Evolutionary conservation across 192 early-diverging fungal species (phyloP).

Genomic region (Rhizophagus sp.): DNA sequence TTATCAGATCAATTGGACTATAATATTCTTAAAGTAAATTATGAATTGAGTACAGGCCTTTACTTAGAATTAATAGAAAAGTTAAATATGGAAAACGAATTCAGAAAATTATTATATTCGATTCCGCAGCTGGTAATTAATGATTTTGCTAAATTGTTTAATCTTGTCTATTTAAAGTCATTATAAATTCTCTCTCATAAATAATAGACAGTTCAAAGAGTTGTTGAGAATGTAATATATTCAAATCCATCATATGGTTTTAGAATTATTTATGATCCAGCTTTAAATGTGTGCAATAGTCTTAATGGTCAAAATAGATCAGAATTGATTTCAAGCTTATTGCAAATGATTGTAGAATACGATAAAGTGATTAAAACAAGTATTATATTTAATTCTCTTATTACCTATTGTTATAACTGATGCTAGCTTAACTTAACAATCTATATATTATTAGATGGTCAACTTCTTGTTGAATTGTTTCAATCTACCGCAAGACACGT

Average conservation of each 20-base stretch:
- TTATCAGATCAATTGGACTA: not conserved
- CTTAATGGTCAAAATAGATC: not conserved
- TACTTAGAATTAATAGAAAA: not conserved
- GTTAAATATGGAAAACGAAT: not conserved
- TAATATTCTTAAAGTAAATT: not conserved
- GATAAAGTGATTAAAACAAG: not conserved
- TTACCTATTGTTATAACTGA: too few relatives aligned
- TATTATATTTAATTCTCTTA: not conserved
- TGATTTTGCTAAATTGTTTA: not conserved
- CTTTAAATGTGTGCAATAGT: not conserved
- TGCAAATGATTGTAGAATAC: not conserved
- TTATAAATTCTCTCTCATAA: not conserved
- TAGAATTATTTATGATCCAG: conserved; percentile 6
- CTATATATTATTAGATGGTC: not conserved
- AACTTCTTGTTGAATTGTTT: not conserved
- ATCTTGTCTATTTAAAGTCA: not conserved
- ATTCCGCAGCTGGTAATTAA: not conserved
- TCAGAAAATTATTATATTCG: not conserved
- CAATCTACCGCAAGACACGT: not conserved
- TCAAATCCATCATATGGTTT: not conserved
- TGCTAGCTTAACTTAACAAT: too few relatives aligned
- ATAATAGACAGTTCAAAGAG: not conserved
- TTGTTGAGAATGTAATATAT: not conserved
- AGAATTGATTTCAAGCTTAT: not conserved
- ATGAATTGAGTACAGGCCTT: not conserved